A percentile compares a stretch with the other conserved stretches of the same genome.
Conservation (phyloP, 495 filamentous ascomycete species). For the Aspergillus bridgeri region DNA sequence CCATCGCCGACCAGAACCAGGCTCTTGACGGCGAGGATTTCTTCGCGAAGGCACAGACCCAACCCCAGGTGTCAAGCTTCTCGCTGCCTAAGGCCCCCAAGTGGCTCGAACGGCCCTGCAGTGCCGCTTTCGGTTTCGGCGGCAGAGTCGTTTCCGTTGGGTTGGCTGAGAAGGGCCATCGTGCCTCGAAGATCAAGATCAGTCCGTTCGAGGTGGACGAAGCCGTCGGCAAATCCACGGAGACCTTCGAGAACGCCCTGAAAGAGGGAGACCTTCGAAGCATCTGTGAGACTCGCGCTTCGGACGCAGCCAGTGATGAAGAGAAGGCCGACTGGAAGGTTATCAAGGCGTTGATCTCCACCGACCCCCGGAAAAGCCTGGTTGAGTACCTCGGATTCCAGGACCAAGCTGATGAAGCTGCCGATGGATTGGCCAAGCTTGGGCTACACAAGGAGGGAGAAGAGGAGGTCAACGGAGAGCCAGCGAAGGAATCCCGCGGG, state of each 20-base stretch:
- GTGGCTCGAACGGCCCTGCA: conserved; percentile 83
- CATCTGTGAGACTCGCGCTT: conserved; percentile 78
- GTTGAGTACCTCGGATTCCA: conserved; percentile 85
- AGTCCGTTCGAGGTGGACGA: conserved; percentile 85
- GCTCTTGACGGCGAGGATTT: conserved; percentile 90
- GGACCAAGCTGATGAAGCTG: conserved; percentile 51
- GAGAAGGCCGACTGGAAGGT: conserved; percentile 96
- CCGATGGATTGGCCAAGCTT: conserved; percentile 46
- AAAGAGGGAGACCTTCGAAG: conserved; percentile 69
- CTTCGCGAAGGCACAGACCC: conserved; percentile 87
- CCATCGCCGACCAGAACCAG: conserved; percentile 57
- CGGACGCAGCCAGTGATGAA: conserved; percentile 71
- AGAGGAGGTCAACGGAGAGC: conserved; percentile 47
- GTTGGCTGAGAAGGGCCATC: conserved; percentile 54
- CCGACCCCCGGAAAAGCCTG: conserved; percentile 74
- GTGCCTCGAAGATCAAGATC: conserved; percentile 76
- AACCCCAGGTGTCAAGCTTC: conserved; percentile 85
- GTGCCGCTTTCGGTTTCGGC: conserved; percentile 93
- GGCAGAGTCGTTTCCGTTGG: conserved; percentile 84
- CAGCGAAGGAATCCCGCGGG: conserved; percentile 41
- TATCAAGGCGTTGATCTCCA: conserved; percentile 80
- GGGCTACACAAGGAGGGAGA: conserved; percentile 37
- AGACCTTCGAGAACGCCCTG: conserved; percentile 81
- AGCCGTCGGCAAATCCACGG: conserved; percentile 75
- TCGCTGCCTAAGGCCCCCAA: conserved; percentile 80